Percentiles rank a stretch among this genome's conserved stretches.
These are phyloP conservation scores for Kregervanrija fluxuum DNA, from an alignment of 805 yeast species.

Conservation along the genomic window DNA sequence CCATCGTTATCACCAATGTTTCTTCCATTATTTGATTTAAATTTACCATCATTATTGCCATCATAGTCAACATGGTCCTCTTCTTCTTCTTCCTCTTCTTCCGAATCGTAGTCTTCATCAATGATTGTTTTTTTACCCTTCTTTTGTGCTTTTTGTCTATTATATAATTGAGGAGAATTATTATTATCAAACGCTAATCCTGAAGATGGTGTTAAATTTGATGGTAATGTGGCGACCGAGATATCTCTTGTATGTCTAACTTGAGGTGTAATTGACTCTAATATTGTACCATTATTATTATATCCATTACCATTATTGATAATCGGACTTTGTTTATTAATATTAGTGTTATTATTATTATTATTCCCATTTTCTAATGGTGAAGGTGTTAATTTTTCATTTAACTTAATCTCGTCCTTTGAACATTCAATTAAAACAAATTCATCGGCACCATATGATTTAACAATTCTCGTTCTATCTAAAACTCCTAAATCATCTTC, in stretches of 20 bases:
- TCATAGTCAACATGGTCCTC: not conserved
- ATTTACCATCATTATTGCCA: conserved; percentile 1
- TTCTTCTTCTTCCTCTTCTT: conserved; percentile 8
- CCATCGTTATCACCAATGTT: not conserved
- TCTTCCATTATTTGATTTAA: not conserved
- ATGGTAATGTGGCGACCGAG: conserved; percentile 13
- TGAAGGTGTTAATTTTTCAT: conserved; percentile 49
- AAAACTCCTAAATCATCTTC: conserved; percentile 90
- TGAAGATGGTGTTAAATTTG: conserved; percentile 17
- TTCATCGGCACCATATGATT: conserved; percentile 74
- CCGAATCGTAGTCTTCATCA: conserved; percentile 12
- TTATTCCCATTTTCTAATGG: conserved; percentile 15
- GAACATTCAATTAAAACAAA: conserved; percentile 65
- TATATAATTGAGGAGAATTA: conserved; percentile 1
- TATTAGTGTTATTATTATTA: not conserved
- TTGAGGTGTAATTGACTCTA: too few relatives aligned
- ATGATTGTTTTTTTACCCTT: not conserved
- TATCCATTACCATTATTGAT: too few relatives aligned
- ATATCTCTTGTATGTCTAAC: conserved; percentile 4
- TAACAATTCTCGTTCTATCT: conserved; percentile 56
- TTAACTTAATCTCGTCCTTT: conserved; percentile 38
- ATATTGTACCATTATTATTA: too few relatives aligned
- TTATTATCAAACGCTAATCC: conserved; percentile 14
- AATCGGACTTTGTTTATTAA: not conserved
- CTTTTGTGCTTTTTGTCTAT: not conserved